Base-by-base conservation (phyloP, 345 rosid genomes). In the Triadica sebifera region DNA sequence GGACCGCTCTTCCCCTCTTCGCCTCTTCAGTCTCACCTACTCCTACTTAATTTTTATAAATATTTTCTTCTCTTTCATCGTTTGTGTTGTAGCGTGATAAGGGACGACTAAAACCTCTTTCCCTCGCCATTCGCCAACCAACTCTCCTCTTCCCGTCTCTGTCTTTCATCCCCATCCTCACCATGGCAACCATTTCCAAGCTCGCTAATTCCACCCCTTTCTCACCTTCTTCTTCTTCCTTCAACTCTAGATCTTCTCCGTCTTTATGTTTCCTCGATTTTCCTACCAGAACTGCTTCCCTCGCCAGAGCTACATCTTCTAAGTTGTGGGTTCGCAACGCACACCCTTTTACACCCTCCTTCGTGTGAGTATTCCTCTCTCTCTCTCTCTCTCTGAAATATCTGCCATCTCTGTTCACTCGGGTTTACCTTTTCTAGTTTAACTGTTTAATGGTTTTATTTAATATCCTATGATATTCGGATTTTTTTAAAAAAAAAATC, bases 161-260 rank as follows among this genome's bases (percentile, higher is more conserved):
- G 34, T 29, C 34, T 29, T 29, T 29, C 34, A 29, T 34, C 13
- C 68, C 8, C 67, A 57, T 16, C 22, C 53, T 64, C 78, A 6
- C 71, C 51, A 88, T 94, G 98, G 91, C 97, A 15, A 87, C 97
- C 84, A 81, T 91, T 81, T 92, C 97, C 71, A 92, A 86, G 86
- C 91, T 91, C 63, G 80, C 93, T 4, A 79, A 69, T 61, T 84
- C 89, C 16, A 61, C 38, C 70, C 82, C 84, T 45, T 43, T 81
- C 16, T 70, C 89, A 24, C 49, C 60, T 37, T 65, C 78, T 8
- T 65, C 78, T 8, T 73, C 92, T 9, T 74, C 89, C 37, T 19
- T 66, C 66, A 81, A 68, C 29, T 59, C 87, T 55, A 79, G 90
- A 61, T 84, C 92, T 43, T 77, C 84, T 2, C 3, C 51, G 4